phyloP scores from a whole-genome alignment of 495 filamentous ascomycete species.

The Pseudoneurospora amorphoporcata region DNA sequence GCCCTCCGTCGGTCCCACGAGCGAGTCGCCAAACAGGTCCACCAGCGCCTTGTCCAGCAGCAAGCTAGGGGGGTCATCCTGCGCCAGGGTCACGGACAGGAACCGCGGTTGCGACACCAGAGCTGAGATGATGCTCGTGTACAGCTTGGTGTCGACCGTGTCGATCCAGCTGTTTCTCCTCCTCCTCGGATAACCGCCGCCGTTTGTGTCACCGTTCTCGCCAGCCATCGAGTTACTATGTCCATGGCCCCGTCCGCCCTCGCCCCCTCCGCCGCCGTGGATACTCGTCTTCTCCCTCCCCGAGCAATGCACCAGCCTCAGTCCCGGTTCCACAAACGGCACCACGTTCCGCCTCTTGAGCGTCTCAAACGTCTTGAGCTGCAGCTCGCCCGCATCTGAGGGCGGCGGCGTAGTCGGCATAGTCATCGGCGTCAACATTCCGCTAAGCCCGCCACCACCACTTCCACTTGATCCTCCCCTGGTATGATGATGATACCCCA shows the following conservation, averaged over 20 bases:
- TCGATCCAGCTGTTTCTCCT: conserved; percentile 33
- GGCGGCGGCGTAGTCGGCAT: conserved; percentile 67
- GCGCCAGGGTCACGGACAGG: conserved; percentile 74
- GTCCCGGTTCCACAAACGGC: conserved; percentile 55
- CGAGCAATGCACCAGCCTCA: conserved; percentile 77
- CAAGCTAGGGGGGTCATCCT: conserved; percentile 73
- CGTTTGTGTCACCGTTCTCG: conserved; percentile 10
- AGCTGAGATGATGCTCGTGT: conserved; percentile 56
- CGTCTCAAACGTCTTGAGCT: conserved; percentile 68
- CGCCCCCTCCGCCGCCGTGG: conserved; percentile 15
- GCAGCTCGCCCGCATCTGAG: conserved; percentile 64
- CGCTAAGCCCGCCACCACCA: conserved; percentile 8
- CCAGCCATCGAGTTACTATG: neutral
- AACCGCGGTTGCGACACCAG: conserved; percentile 69
- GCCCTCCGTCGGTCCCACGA: conserved; percentile 73
- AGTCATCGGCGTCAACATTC: neutral
- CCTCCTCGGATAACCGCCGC: neutral
- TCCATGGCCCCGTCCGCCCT: neutral
- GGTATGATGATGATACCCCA: conserved; percentile 34
- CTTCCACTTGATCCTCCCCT: conserved; percentile 38
- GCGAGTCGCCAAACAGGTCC: conserved; percentile 50
- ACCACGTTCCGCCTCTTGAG: conserved; percentile 63
- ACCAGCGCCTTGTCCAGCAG: conserved; percentile 70
- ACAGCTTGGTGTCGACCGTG: conserved; percentile 49
- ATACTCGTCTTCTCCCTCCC: conserved; percentile 34